phyloP scores from a whole-genome alignment of 257 asterid genomes.

The Linderniella brevidens region DNA sequence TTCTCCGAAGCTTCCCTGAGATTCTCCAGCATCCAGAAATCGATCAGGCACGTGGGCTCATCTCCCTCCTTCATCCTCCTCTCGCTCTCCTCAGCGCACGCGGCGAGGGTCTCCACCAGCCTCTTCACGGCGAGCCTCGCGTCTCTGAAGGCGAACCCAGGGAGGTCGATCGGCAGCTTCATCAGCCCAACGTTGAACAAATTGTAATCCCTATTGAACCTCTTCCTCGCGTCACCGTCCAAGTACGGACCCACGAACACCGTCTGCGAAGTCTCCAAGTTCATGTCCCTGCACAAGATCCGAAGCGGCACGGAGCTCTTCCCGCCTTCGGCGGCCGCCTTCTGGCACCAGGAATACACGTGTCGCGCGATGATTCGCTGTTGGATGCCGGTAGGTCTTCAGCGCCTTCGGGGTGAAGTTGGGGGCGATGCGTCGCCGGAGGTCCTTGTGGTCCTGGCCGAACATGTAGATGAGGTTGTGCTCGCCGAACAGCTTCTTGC shows the following conservation, averaged over 20 bases:
- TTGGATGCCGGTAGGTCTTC: constrained; percentile 41
- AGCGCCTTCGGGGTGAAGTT: constrained; percentile 76
- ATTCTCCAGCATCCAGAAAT: constrained; percentile 69
- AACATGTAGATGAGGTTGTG: constrained; percentile 76
- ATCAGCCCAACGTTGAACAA: constrained; percentile 70
- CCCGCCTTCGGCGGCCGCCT: background rate
- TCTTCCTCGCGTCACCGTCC: constrained; percentile 23
- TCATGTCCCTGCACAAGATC: constrained; percentile 64
- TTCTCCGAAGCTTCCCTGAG: constrained; percentile 22
- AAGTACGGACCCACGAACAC: constrained; percentile 77
- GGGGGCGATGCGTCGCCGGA: constrained; percentile 75
- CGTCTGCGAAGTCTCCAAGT: constrained; percentile 76
- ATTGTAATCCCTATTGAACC: constrained; percentile 55
- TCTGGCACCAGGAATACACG: constrained; percentile 34
- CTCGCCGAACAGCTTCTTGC: constrained; percentile 76
- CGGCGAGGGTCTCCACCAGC: constrained; percentile 37
- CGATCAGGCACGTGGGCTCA: constrained; percentile 68
- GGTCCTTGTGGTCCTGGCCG: constrained; percentile 70
- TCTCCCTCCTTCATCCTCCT: constrained; percentile 32
- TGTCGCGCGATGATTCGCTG: constrained; percentile 51
- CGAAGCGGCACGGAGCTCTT: constrained; percentile 34
- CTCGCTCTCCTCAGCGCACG: constrained; percentile 51
- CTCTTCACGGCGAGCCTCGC: constrained; percentile 59
- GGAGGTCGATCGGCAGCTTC: constrained; percentile 68
- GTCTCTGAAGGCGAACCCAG: constrained; percentile 79